These are phyloP conservation scores for Dothiorella sarmentorum DNA, from an alignment of 2,329 filamentous ascomycete genomes.

Conservation along the genomic window DNA sequence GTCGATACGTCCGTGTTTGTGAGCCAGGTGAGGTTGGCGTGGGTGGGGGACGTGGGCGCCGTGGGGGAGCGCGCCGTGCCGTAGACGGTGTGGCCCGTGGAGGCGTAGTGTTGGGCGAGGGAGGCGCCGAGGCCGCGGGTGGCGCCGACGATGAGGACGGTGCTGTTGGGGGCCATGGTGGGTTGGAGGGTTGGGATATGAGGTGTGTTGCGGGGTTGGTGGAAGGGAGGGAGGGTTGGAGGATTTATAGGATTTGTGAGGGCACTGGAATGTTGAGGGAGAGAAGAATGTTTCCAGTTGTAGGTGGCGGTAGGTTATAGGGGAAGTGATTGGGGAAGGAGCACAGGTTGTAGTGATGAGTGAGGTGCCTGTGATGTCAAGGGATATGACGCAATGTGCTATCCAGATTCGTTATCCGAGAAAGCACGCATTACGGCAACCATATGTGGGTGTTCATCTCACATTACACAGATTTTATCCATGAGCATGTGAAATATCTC, in stretches of 20 bases:
- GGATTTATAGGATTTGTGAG: too few relatives aligned
- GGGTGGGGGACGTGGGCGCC: conserved; percentile 42
- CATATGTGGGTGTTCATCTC: too few relatives aligned
- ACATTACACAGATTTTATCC: too few relatives aligned
- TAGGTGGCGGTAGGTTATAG: too few relatives aligned
- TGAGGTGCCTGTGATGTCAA: neutral
- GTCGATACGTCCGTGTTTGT: conserved; percentile 52
- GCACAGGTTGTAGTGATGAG: too few relatives aligned
- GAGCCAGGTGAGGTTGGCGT: conserved; percentile 54
- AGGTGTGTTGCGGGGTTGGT: neutral
- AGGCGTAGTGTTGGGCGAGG: conserved; percentile 57
- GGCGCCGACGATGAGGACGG: conserved; percentile 63
- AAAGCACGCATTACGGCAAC: too few relatives aligned
- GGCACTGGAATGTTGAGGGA: too few relatives aligned
- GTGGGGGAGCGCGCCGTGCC: conserved; percentile 55
- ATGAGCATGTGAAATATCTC: too few relatives aligned
- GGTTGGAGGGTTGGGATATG: neutral
- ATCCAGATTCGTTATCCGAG: neutral
- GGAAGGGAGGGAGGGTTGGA: too few relatives aligned
- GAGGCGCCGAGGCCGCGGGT: conserved; percentile 65
- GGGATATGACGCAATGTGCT: neutral
- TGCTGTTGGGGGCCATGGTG: conserved; percentile 37
- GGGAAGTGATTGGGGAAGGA: neutral
- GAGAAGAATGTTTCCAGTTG: too few relatives aligned
- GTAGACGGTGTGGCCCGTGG: conserved; percentile 49